Percentiles rank a stretch among this genome's conserved stretches.
Evolutionary conservation across 1,284 basidiomycete species (phyloP).

Genomic region (Trametes pubescens): DNA sequence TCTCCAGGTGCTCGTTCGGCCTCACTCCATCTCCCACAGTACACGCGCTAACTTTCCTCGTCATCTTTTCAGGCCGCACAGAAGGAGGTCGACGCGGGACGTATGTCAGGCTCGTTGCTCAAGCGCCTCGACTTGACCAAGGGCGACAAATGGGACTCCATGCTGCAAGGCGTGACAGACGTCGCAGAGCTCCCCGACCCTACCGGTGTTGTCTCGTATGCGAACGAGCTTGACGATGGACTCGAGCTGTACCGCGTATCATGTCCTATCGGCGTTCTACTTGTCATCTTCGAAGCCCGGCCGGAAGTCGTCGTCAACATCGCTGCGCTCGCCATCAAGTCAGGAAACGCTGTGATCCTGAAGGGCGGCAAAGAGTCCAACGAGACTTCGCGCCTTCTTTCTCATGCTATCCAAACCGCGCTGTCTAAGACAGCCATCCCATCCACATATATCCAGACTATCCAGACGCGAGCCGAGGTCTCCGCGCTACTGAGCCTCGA

Average conservation of each 20-base stretch:
- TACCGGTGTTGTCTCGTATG: conserved; percentile 88
- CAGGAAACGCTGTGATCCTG: conserved; percentile 93
- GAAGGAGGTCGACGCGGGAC: conserved; percentile 80
- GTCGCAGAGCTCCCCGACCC: conserved; percentile 90
- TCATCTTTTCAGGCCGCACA: conserved; percentile 68
- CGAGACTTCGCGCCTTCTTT: conserved; percentile 78
- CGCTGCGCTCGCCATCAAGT: conserved; percentile 95
- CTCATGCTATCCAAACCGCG: conserved; percentile 83
- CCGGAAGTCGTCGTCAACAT: conserved; percentile 99
- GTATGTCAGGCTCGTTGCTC: conserved; percentile 84
- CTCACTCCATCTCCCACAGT: not conserved
- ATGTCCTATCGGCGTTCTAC: conserved; percentile 95
- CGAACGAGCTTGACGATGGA: conserved; percentile 85
- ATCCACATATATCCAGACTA: conserved; percentile 86
- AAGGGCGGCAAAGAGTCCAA: conserved; percentile 97
- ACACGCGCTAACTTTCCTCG: not conserved
- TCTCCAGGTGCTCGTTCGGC: conserved; percentile 62
- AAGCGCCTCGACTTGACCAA: conserved; percentile 88
- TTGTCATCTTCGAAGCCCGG: conserved; percentile 97
- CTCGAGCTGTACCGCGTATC: conserved; percentile 94
- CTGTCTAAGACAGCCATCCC: conserved; percentile 80
- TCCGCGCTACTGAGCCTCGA: conserved; percentile 88
- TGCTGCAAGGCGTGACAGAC: conserved; percentile 91
- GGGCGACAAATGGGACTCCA: conserved; percentile 92
- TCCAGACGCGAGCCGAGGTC: conserved; percentile 94